Base-by-base conservation (phyloP, 768 basidiomycete genomes). In the Serpula lacrymans region DNA sequence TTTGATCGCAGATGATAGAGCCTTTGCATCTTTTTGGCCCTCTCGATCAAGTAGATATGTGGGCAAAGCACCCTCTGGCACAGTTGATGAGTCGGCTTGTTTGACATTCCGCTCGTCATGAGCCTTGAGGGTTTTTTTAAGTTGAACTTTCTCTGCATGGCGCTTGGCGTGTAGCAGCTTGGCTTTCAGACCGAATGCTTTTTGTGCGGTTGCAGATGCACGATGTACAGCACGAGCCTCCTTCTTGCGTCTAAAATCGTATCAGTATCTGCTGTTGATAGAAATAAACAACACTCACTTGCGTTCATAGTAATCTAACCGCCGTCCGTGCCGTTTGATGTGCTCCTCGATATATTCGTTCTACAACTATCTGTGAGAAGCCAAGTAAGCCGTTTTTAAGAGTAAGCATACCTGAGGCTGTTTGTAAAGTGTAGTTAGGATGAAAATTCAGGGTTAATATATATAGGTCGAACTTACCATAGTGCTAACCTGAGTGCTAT, bases 281-380 rank as follows among this genome's bases (percentile, higher is more conserved):
- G 13, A 22, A 25, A 24, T 33, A 39, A 25, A 34, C 9, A 22
- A 28, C 28, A 69, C 88, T 51, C 60, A 95, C 91, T 86, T 95
- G 57, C 82, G 79, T 72, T 99, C 96, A 65, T 87, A 93, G 65
- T 95, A 81, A 72, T 99, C 94, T 72, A 97, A 71, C 58, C 93
- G 81, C 51, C 93, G 80, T 60, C 95, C 95, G 78, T 97, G 89
- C 39, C 92, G 84, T 69, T 91, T 93, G 64, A 97, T 94, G 59
- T 90, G 88, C 72, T 99, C 95, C 65, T 98, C 95, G 65, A 99
- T 98, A 64, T 98, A 97, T 63, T 97, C 94, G 75, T 98, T 98
- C 90, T 99, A 49, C 42, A 44, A 43, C 11, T 21, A 4, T 17
- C 4, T 11, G 35, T 55, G 39, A 60, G 53, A 28, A 8, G 21